phyloP scores from a whole-genome alignment of 176 grass and related monocot species.

The Luzula sylvatica region DNA sequence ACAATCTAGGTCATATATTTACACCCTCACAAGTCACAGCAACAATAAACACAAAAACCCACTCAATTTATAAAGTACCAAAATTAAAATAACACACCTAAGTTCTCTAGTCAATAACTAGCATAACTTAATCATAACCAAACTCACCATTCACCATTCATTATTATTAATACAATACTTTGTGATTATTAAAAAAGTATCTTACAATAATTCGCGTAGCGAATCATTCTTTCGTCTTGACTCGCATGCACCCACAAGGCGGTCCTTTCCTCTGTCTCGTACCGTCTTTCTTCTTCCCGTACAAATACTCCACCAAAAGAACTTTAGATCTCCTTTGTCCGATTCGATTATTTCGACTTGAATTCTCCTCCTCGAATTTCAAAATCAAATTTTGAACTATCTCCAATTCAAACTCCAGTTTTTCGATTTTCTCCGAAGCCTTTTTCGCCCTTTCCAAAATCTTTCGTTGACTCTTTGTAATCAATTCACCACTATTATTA shows the following conservation, averaged over 20 bases:
- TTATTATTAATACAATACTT: background rate
- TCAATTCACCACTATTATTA: conserved; percentile 35
- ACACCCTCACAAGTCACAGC: background rate
- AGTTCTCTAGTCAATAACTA: conserved; percentile 25
- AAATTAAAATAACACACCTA: conserved; percentile 5
- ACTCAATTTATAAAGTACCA: background rate
- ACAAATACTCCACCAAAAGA: conserved; percentile 76
- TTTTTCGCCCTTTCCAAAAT: conserved; percentile 62
- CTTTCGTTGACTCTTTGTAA: conserved; percentile 63
- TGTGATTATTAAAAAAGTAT: background rate
- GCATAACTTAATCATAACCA: conserved; percentile 1
- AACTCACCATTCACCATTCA: conserved; percentile 7
- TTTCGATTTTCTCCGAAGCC: conserved; percentile 73
- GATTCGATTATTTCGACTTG: conserved; percentile 25
- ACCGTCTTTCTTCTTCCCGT: conserved; percentile 47
- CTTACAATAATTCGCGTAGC: background rate
- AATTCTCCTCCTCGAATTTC: conserved; percentile 56
- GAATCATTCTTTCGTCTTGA: conserved; percentile 44
- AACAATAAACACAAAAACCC: background rate
- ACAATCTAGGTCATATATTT: conserved; percentile 11
- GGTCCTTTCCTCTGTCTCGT: conserved; percentile 32
- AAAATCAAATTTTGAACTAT: conserved; percentile 50
- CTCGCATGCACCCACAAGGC: conserved; percentile 72
- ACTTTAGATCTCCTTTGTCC: conserved; percentile 47
- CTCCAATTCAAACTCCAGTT: conserved; percentile 65